phyloP scores from a whole-genome alignment of 2,329 filamentous ascomycete species.

The Juglanconis juglandina region DNA sequence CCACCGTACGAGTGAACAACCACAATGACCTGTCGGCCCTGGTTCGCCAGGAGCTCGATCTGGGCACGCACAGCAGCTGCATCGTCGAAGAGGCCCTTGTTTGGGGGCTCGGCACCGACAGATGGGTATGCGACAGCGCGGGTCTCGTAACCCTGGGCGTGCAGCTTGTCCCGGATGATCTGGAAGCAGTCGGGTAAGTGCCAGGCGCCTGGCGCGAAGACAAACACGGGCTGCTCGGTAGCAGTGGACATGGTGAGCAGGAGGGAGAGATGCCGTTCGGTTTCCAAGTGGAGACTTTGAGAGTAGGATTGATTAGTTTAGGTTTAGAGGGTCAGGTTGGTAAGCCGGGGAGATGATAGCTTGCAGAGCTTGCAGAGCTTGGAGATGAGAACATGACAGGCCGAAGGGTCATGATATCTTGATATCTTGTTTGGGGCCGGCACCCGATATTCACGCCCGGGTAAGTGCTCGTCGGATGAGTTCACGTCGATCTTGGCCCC shows the following conservation, averaged over 20 bases:
- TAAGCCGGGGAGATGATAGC: too few relatives aligned
- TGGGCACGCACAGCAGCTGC: constrained; percentile 24
- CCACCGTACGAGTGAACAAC: constrained; percentile 33
- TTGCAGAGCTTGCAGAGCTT: too few relatives aligned
- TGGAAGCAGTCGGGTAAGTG: constrained; percentile 27
- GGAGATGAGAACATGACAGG: too few relatives aligned
- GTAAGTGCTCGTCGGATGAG: too few relatives aligned
- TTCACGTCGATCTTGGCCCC: too few relatives aligned
- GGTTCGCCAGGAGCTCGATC: constrained; percentile 22
- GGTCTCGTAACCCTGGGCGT: constrained; percentile 26
- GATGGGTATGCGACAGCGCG: constrained; percentile 29
- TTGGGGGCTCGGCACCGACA: constrained; percentile 28
- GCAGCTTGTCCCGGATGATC: constrained; percentile 24
- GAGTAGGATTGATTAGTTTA: too few relatives aligned
- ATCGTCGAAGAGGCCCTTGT: constrained; percentile 25
- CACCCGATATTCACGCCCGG: too few relatives aligned
- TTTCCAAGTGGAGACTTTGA: neutral
- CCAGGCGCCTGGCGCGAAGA: constrained; percentile 36
- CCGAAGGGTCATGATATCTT: too few relatives aligned
- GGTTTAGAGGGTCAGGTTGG: too few relatives aligned
- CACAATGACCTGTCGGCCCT: constrained; percentile 30
- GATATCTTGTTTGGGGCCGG: too few relatives aligned
- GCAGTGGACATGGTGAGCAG: constrained; percentile 1
- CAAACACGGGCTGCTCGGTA: constrained; percentile 22
- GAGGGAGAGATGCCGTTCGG: too few relatives aligned